A percentile compares a stretch with the other conserved stretches of the same genome.
Conservation (phyloP, 2,329 filamentous ascomycete species). For the Penicillium decumbens region DNA sequence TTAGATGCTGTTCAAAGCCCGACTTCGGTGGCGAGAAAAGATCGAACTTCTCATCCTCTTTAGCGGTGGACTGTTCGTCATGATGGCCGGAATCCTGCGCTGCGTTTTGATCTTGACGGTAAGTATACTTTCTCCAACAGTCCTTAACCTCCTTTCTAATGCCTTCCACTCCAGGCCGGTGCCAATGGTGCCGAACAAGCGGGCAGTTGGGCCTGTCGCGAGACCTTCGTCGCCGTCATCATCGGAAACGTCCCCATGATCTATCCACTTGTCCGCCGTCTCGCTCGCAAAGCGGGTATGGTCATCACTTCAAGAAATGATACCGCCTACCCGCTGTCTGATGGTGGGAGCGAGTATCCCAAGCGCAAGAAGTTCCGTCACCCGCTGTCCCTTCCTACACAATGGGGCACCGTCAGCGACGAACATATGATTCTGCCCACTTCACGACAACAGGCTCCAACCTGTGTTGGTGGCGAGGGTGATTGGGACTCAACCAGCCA, state of each 20-base stretch:
- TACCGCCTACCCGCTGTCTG: slow-evolving; percentile 22
- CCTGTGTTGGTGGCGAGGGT: slow-evolving; percentile 20
- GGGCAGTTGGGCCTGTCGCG: slow-evolving; percentile 44
- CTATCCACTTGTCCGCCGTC: slow-evolving; percentile 33
- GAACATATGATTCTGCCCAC: slow-evolving; percentile 27
- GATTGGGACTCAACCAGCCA: slow-evolving; percentile 22
- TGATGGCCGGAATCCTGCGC: slow-evolving; percentile 52
- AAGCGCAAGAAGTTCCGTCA: slow-evolving; percentile 29
- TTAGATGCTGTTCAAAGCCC: slow-evolving; percentile 52
- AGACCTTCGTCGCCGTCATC: slow-evolving; percentile 45
- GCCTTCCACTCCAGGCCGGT: slow-evolving; percentile 23
- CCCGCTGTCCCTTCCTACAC: slow-evolving; percentile 30
- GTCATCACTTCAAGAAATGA: slow-evolving; percentile 21
- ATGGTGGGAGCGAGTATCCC: slow-evolving; percentile 13
- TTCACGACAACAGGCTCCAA: slow-evolving; percentile 23
- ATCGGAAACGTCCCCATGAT: slow-evolving; percentile 45
- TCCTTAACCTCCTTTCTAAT: background rate
- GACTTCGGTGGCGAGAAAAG: slow-evolving; percentile 50
- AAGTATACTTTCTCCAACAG: background rate
- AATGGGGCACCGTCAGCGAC: slow-evolving; percentile 31
- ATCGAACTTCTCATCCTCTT: slow-evolving; percentile 52
- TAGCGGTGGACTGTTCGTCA: slow-evolving; percentile 54
- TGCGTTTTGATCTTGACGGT: slow-evolving; percentile 50
- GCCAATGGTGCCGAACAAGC: slow-evolving; percentile 39
- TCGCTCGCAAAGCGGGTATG: slow-evolving; percentile 24